Evolutionary conservation across 805 yeast genomes (phyloP).

Genomic region (Yamadazyma nakazawae): DNA sequence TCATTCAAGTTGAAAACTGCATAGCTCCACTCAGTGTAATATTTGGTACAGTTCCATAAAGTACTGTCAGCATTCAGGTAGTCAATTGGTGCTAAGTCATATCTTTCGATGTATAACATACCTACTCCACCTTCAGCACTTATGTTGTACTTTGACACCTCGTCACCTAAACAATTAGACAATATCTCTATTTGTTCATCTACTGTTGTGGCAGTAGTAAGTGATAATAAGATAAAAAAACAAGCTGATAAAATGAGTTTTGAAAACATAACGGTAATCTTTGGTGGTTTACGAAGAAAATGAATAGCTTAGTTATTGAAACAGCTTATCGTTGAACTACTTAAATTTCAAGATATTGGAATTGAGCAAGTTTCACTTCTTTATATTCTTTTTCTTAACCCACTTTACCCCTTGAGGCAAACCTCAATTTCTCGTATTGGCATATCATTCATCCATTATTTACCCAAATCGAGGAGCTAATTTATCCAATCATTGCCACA

Average conservation of each 20-base stretch:
- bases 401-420: too few species aligned
- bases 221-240: neutral
- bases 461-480: too few species aligned
- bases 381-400: neutral
- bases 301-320: neutral
- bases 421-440: too few species aligned
- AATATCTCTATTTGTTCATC: neutral
- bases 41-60: neutral
- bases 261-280: neutral
- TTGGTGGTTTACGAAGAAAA: neutral
- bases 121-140: conserved; percentile 1
- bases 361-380: neutral
- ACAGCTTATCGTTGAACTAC: neutral
- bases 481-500: too few species aligned
- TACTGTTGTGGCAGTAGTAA: conserved; percentile 1
- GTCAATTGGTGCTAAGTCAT: neutral
- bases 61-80: neutral
- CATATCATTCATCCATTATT: too few species aligned
- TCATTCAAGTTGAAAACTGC: neutral
- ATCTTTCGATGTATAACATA: neutral
- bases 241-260: neutral
- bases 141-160: neutral
- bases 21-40: neutral
- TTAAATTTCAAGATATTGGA: neutral
- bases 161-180: neutral